Conservation (phyloP, 148 eudicot species). For the Fagopyrum esculentum region DNA sequence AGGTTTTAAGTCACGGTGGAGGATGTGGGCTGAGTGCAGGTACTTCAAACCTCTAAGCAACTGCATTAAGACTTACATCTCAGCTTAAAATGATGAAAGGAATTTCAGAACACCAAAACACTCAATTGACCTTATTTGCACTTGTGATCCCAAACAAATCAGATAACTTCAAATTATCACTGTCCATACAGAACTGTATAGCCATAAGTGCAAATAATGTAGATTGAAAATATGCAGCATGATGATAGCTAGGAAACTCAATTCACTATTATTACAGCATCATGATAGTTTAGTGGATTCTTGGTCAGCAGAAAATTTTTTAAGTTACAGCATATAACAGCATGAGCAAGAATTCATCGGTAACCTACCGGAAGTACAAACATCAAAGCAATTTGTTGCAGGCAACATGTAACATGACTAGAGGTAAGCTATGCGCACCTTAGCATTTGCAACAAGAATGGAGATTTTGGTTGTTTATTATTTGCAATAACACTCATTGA, state of each 20-base stretch:
- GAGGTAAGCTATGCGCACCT: not conserved
- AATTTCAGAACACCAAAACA: not conserved
- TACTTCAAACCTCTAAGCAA: constrained; percentile 37
- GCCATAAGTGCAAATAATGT: not conserved
- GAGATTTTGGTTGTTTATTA: not conserved
- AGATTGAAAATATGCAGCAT: not conserved
- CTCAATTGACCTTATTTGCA: not conserved
- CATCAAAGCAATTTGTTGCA: not conserved
- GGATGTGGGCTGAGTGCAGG: constrained; percentile 40
- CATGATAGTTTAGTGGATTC: not conserved
- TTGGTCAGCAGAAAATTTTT: not conserved
- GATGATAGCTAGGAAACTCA: not conserved
- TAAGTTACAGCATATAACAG: not conserved
- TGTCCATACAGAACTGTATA: not conserved
- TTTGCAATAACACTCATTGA: not conserved
- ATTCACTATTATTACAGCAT: not conserved
- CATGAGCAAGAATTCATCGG: not conserved
- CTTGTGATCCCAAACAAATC: not conserved
- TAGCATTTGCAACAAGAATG: not conserved
- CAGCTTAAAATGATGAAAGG: not conserved
- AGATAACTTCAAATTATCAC: not conserved
- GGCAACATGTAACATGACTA: not conserved
- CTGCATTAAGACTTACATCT: constrained; percentile 18
- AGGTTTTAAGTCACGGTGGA: constrained; percentile 46
- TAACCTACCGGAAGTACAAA: constrained; percentile 1